Evolutionary conservation across 108 stramenopile genomes (phyloP).

Genomic region (Skeletonema menzelii): DNA sequence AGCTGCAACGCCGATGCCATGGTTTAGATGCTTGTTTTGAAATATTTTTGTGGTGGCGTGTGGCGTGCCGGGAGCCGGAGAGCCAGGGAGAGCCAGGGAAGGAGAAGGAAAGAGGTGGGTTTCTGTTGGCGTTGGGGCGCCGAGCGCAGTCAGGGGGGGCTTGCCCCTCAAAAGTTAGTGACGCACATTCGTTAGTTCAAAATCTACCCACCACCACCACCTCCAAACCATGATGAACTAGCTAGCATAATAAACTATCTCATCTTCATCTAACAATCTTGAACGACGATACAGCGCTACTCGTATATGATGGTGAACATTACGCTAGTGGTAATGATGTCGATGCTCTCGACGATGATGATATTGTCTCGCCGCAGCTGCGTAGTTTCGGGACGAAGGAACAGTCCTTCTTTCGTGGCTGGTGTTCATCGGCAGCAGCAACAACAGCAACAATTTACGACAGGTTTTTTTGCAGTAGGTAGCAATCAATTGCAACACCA

Average conservation of each 20-base stretch:
- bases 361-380: slow-evolving; percentile 17
- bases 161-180: too few relatives aligned
- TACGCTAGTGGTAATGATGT: slow-evolving; percentile 6
- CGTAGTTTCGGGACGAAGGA: background rate
- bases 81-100: too few relatives aligned
- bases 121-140: too few relatives aligned
- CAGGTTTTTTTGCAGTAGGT: background rate
- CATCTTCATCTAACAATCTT: background rate
- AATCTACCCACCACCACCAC: too few relatives aligned
- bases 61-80: too few relatives aligned
- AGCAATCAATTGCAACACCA: background rate
- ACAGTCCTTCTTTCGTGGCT: slow-evolving; percentile 24
- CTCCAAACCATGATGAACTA: too few relatives aligned
- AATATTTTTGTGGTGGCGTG: too few relatives aligned
- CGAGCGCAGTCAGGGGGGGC: too few relatives aligned
- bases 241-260: background rate
- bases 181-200: too few relatives aligned
- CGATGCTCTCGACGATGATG: slow-evolving; percentile 14
- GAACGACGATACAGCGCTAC: background rate
- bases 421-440: background rate
- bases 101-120: too few relatives aligned
- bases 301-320: background rate
- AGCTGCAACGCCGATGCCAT: background rate
- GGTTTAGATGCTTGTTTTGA: background rate
- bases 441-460: background rate